Evolutionary conservation across 192 early-diverging fungal species (phyloP).

Genomic region (Hyaloraphidium curvatum): DNA sequence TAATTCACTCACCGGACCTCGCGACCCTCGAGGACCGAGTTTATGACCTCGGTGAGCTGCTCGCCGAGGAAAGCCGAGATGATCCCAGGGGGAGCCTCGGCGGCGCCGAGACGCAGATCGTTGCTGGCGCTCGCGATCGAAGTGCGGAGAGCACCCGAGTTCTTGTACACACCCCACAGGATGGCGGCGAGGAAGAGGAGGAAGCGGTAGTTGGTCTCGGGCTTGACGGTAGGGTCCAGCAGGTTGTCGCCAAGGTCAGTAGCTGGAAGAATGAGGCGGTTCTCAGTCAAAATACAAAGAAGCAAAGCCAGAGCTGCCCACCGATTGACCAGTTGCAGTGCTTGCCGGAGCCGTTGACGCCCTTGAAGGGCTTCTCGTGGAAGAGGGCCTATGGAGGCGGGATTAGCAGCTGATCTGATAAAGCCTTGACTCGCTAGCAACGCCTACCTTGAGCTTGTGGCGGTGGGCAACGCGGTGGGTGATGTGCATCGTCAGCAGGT

Average conservation of each 20-base stretch:
- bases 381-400: conserved; percentile 31
- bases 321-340: conserved; percentile 78
- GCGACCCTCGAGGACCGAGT: background rate
- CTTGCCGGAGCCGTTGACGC: conserved; percentile 96
- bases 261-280: conserved; percentile 6
- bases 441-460: conserved; percentile 75
- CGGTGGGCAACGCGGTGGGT: conserved; percentile 93
- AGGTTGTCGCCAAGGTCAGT: conserved; percentile 94
- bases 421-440: background rate
- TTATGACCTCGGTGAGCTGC: conserved; percentile 84
- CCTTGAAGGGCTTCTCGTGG: conserved; percentile 99
- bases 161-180: conserved; percentile 77
- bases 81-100: conserved; percentile 95
- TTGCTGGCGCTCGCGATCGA: conserved; percentile 86
- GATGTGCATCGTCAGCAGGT: conserved; percentile 92
- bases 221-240: conserved; percentile 82
- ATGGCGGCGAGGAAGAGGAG: conserved; percentile 82
- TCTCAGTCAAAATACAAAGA: background rate
- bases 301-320: background rate
- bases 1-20: too few species aligned
- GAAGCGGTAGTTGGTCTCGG: conserved; percentile 98
- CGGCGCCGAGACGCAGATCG: conserved; percentile 95
- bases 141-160: conserved; percentile 77
- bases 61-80: conserved; percentile 95
- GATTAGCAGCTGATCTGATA: too few species aligned